phyloP scores from a whole-genome alignment of 1,284 basidiomycete genomes.

The Leccinum ponderosum region DNA sequence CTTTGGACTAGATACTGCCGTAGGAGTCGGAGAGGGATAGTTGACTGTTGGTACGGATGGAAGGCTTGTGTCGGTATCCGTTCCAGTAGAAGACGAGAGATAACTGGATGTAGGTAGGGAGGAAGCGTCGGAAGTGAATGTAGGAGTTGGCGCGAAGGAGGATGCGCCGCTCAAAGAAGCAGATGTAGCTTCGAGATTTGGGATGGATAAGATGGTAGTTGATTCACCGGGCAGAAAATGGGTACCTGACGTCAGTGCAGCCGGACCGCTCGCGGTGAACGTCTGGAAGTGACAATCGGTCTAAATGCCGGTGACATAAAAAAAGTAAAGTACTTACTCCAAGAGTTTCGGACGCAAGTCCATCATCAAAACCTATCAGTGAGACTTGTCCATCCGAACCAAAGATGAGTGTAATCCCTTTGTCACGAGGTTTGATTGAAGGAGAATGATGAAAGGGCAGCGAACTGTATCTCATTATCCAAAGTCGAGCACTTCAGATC shows the following conservation, averaged over 20 bases:
- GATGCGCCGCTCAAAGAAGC: not conserved
- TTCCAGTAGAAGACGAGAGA: conserved; percentile 4
- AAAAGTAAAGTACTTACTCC: conserved; percentile 7
- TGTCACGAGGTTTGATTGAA: conserved; percentile 13
- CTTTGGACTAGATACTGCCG: conserved; percentile 15
- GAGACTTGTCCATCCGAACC: conserved; percentile 31
- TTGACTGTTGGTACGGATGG: conserved; percentile 26
- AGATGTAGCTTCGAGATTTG: conserved; percentile 24
- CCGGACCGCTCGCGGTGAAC: conserved; percentile 3
- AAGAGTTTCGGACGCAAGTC: conserved; percentile 6
- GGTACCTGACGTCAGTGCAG: conserved; percentile 5
- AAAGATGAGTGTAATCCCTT: conserved; percentile 28
- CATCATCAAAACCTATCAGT: conserved; percentile 19
- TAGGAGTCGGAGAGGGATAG: conserved; percentile 23
- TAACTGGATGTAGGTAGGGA: conserved; percentile 8
- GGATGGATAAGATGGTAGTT: conserved; percentile 7
- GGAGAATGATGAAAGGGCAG: conserved; percentile 9
- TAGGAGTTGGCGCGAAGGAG: conserved; percentile 3
- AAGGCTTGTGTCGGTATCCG: conserved; percentile 20
- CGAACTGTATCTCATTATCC: conserved; percentile 23
- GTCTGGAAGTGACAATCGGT: conserved; percentile 13
- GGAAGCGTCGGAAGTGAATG: conserved; percentile 1
- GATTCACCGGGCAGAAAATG: not conserved
- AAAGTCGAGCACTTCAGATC: conserved; percentile 11
- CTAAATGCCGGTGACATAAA: not conserved